Evolutionary conservation across 1,139 yeast species (phyloP).

Genomic region (Chernovozyma sophiae-reginae): DNA sequence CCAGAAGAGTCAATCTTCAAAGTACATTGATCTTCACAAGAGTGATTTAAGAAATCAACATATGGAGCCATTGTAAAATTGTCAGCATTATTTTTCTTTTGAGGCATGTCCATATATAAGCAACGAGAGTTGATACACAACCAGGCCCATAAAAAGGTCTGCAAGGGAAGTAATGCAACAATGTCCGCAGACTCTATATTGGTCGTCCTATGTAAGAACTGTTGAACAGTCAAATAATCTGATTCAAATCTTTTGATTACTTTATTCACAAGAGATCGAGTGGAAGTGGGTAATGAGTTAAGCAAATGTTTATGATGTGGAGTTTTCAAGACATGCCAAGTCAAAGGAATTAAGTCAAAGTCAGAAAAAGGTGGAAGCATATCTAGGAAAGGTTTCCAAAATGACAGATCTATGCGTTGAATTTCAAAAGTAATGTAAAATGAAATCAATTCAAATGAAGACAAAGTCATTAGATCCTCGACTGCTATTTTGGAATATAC

Average conservation of each 20-base stretch:
- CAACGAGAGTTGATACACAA: constrained; percentile 89
- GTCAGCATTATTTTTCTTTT: constrained; percentile 45
- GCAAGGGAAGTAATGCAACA: constrained; percentile 17
- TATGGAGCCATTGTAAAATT: constrained; percentile 89
- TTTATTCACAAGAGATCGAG: constrained; percentile 28
- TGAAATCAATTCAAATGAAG: constrained; percentile 47
- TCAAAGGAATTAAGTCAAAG: constrained; percentile 45
- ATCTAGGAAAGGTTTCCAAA: constrained; percentile 62
- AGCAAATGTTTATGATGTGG: constrained; percentile 21
- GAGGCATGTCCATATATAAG: constrained; percentile 68
- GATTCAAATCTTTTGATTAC: constrained; percentile 33
- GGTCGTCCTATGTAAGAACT: background rate
- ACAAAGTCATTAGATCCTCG: constrained; percentile 27
- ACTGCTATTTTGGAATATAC: constrained; percentile 30
- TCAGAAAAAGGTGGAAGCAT: constrained; percentile 53
- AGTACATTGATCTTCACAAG: constrained; percentile 49
- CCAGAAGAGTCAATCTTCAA: constrained; percentile 47
- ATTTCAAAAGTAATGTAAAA: constrained; percentile 48
- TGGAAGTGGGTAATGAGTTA: constrained; percentile 36
- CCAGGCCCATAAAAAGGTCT: constrained; percentile 65
- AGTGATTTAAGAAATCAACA: constrained; percentile 85
- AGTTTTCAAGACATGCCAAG: constrained; percentile 41
- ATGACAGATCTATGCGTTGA: constrained; percentile 35
- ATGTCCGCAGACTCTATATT: constrained; percentile 34
- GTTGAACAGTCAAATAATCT: constrained; percentile 31